These are phyloP conservation scores for Chaetomidium leptoderma DNA, from an alignment of 495 filamentous ascomycete genomes.

Conservation along the genomic window DNA sequence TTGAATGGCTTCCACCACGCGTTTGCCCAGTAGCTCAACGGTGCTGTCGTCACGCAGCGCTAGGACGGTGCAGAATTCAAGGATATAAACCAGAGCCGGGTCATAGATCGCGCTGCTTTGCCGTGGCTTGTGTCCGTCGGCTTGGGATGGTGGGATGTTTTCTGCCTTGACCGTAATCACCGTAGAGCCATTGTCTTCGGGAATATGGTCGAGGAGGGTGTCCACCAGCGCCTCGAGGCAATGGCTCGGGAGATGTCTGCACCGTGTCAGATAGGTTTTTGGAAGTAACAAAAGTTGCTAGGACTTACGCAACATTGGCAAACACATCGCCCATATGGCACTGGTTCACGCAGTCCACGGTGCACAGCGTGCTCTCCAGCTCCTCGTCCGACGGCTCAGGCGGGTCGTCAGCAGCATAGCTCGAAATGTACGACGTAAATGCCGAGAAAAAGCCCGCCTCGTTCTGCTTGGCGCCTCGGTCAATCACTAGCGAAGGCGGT, in stretches of 20 bases:
- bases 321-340: constrained; percentile 83
- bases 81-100: constrained; percentile 76
- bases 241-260: constrained; percentile 63
- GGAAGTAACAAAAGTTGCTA: neutral
- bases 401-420: constrained; percentile 95
- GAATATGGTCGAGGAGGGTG: constrained; percentile 74
- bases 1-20: constrained; percentile 74
- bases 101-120: constrained; percentile 67
- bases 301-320: constrained; percentile 72
- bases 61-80: constrained; percentile 84
- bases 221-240: constrained; percentile 64
- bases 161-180: constrained; percentile 89
- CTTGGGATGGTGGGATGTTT: constrained; percentile 52
- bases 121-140: constrained; percentile 54
- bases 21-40: constrained; percentile 66
- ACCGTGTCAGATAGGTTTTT: constrained; percentile 8
- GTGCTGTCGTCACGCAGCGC: constrained; percentile 72
- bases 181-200: constrained; percentile 73
- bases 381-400: constrained; percentile 97
- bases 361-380: constrained; percentile 88
- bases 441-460: constrained; percentile 88
- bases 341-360: constrained; percentile 88
- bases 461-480: constrained; percentile 67
- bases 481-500: constrained; percentile 86
- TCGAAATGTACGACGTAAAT: constrained; percentile 94